A percentile compares a stretch with the other conserved stretches of the same genome.
Evolutionary conservation across 2,329 filamentous ascomycete species (phyloP).

Genomic region (Alternaria panax): DNA sequence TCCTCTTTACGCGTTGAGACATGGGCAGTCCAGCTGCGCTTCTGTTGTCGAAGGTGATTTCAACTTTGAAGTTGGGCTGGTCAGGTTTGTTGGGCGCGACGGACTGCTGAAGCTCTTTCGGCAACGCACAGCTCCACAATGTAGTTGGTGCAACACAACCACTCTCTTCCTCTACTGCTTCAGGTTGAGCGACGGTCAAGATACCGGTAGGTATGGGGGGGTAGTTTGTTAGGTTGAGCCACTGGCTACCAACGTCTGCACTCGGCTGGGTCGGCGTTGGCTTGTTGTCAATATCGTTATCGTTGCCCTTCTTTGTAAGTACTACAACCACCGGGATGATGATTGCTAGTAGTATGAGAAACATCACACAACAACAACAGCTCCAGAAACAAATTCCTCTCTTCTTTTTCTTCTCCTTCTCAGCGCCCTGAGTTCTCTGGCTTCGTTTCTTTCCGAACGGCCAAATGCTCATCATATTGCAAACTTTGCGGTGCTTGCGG

Average conservation of each 20-base stretch:
- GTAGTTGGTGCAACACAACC: slow-evolving; percentile 76
- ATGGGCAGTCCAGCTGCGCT: slow-evolving; percentile 42
- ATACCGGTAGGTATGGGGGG: slow-evolving; percentile 87
- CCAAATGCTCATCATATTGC: slow-evolving; percentile 34
- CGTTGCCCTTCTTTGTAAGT: slow-evolving; percentile 40
- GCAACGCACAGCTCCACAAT: slow-evolving; percentile 85
- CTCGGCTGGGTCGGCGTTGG: slow-evolving; percentile 26
- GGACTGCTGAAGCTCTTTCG: slow-evolving; percentile 75
- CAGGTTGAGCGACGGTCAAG: slow-evolving; percentile 77
- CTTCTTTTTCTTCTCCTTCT: slow-evolving; percentile 42
- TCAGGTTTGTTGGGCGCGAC: slow-evolving; percentile 69
- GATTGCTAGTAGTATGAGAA: slow-evolving; percentile 48
- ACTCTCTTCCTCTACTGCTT: slow-evolving; percentile 68
- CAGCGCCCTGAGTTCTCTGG: slow-evolving; percentile 22
- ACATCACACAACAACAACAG: slow-evolving; percentile 48
- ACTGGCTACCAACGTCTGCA: slow-evolving; percentile 50
- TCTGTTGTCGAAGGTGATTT: slow-evolving; percentile 70
- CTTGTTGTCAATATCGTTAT: slow-evolving; percentile 45
- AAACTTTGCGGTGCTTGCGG: slow-evolving; percentile 44
- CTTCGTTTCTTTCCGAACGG: slow-evolving; percentile 30
- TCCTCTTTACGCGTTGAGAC: slow-evolving; percentile 55
- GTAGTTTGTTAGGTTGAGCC: slow-evolving; percentile 86
- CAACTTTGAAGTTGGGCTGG: slow-evolving; percentile 79
- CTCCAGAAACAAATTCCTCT: slow-evolving; percentile 43
- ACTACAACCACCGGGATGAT: slow-evolving; percentile 51